Evolutionary conservation across 495 filamentous ascomycete species (phyloP), one percentile per base, ranked within the genome.

Genomic region (Massariosphaeria phaeospora): DNA sequence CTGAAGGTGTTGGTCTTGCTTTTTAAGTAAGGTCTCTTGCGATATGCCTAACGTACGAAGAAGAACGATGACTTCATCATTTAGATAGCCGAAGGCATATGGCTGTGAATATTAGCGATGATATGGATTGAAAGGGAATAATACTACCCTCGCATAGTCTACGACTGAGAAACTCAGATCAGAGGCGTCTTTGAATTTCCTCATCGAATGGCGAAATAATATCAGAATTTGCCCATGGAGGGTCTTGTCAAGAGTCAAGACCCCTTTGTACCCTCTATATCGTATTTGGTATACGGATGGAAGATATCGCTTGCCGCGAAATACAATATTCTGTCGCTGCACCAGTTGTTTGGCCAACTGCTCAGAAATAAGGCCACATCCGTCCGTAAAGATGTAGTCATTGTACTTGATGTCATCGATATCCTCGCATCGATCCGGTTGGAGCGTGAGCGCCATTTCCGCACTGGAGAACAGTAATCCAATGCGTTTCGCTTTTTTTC

Each of bases 221-320:
- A 74, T 64, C 33, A 67, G 52, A 5, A 66, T 65, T 34, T 67
- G 42, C 35, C 60, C 59, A 38, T 52, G 63, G 52, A 78, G 69
- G 7, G 55, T 47, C 2, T 73, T 70, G 42, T 77, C 72, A 9
- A 75, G 38, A 20, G 68, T 76, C 21, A 77, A 65, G 18, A 78
- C 75, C 0, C 76, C 75, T 47, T 78, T 78, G 52, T 78, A 78
- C 6, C 75, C 75, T 2, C 72, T 66, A 52, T 78, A 78, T 33
- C 73, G 61, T 6, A 79, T 76, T 55, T 79, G 75, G 43, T 72
- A 73, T 2, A 78, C 73, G 1, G 73, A 75, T n/a, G 76, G 76
- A 3, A 57, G 67, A 51, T 79, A 79, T 20, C 69, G 60, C 25
- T 56, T 52, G 40, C 74, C 69, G 15, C 74, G 61, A 48, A 73